These are phyloP conservation scores for Boletus huronensis DNA, from an alignment of 768 basidiomycete genomes.

Conservation along the genomic window DNA sequence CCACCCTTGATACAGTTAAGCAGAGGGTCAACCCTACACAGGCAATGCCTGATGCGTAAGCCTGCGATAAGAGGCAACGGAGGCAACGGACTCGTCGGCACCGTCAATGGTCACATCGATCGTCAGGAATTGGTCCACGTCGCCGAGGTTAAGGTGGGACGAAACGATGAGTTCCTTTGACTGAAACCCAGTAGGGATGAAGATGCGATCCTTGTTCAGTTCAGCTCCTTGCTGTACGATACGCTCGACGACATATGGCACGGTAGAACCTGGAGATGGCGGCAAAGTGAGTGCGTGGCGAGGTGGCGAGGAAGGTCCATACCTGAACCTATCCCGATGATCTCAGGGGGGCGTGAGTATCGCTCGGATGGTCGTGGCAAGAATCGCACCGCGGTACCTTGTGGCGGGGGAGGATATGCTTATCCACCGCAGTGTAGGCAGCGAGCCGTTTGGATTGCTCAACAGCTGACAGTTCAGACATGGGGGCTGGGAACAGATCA, in stretches of 20 bases:
- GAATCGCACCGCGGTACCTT: constrained; percentile 49
- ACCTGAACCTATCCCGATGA: constrained; percentile 90
- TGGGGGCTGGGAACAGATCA: constrained; percentile 4
- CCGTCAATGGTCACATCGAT: constrained; percentile 99
- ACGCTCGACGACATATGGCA: constrained; percentile 94
- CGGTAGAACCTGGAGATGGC: constrained; percentile 69
- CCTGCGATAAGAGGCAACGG: neutral
- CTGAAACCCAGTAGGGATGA: constrained; percentile 95
- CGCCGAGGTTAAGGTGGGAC: constrained; percentile 74
- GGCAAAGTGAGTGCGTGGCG: constrained; percentile 1
- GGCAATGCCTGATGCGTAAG: neutral
- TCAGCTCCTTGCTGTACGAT: constrained; percentile 80
- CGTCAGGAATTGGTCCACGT: constrained; percentile 81
- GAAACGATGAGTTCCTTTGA: constrained; percentile 91
- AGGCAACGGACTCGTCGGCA: constrained; percentile 79
- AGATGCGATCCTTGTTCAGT: constrained; percentile 76
- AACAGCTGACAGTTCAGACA: constrained; percentile 41
- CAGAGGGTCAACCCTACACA: constrained; percentile 69
- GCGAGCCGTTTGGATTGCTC: constrained; percentile 88
- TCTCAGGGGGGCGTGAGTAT: constrained; percentile 37
- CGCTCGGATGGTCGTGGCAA: neutral
- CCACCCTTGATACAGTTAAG: constrained; percentile 97
- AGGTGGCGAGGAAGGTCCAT: neutral
- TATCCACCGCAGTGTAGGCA: constrained; percentile 92
- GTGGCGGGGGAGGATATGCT: constrained; percentile 78